Percentiles rank a stretch among this genome's conserved stretches.
Evolutionary conservation across 495 filamentous ascomycete species (phyloP).

Genomic region (Aspergillus bridgeri): DNA sequence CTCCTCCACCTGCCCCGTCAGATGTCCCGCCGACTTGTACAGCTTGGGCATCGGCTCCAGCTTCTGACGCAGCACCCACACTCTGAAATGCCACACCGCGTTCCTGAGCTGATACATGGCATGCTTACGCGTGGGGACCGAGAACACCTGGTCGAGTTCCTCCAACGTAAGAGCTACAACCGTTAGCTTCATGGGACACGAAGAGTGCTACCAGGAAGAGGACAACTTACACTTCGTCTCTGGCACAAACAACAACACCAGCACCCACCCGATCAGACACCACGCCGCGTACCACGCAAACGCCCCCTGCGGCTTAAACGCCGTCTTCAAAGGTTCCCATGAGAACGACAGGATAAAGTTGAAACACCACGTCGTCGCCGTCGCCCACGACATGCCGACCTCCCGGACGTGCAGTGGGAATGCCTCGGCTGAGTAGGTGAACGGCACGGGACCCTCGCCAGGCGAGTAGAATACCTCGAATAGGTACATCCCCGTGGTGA

Average conservation of each 20-base stretch:
- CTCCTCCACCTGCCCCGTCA: slow-evolving; percentile 31
- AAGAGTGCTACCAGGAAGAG: slow-evolving; percentile 5
- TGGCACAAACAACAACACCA: slow-evolving; percentile 54
- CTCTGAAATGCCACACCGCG: slow-evolving; percentile 49
- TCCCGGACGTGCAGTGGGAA: slow-evolving; percentile 61
- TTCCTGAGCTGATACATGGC: slow-evolving; percentile 46
- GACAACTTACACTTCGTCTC: slow-evolving; percentile 52
- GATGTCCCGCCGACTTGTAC: slow-evolving; percentile 35
- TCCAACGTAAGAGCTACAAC: slow-evolving; percentile 44
- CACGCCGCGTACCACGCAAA: slow-evolving; percentile 63
- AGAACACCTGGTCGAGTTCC: slow-evolving; percentile 53
- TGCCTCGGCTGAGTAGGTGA: slow-evolving; percentile 56
- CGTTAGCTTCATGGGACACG: slow-evolving; percentile 8
- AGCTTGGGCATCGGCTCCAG: slow-evolving; percentile 43
- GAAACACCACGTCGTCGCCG: slow-evolving; percentile 49
- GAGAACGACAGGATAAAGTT: slow-evolving; percentile 57
- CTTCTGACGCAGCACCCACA: slow-evolving; percentile 48
- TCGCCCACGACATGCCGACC: slow-evolving; percentile 65
- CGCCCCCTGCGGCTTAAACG: slow-evolving; percentile 53
- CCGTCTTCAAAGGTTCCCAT: slow-evolving; percentile 46
- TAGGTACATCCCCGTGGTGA: slow-evolving; percentile 50
- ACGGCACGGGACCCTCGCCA: slow-evolving; percentile 56
- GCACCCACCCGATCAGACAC: slow-evolving; percentile 54
- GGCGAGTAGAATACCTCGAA: slow-evolving; percentile 53
- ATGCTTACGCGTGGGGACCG: slow-evolving; percentile 47